Conservation (phyloP, 1,284 basidiomycete species). For the Heliocybe sulcata region DNA sequence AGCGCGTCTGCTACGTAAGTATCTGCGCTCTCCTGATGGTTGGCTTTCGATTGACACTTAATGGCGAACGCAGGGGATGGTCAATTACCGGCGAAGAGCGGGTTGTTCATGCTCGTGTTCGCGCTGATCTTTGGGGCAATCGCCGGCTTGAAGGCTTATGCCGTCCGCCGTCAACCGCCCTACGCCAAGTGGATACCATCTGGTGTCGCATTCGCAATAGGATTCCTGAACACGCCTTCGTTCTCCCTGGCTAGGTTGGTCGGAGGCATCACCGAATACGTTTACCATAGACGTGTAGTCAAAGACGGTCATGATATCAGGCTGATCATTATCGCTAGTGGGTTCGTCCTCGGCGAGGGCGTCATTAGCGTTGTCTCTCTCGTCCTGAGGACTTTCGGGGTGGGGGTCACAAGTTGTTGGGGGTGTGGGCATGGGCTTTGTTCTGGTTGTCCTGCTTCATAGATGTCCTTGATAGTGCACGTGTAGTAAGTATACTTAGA, state of each 20-base stretch:
- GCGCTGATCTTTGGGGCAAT: conserved; percentile 64
- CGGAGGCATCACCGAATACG: conserved; percentile 79
- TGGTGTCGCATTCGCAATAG: conserved; percentile 83
- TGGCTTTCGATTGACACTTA: conserved; percentile 3
- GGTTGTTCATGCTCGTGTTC: conserved; percentile 78
- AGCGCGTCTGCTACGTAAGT: conserved; percentile 79
- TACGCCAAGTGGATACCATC: conserved; percentile 79
- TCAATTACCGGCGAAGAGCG: conserved; percentile 70
- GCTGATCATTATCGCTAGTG: conserved; percentile 86
- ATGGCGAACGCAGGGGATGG: conserved; percentile 55
- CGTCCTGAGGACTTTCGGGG: conserved; percentile 65
- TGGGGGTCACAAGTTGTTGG: conserved; percentile 77
- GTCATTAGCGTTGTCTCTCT: conserved; percentile 82
- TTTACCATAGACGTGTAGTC: conserved; percentile 47
- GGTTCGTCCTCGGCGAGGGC: conserved; percentile 94
- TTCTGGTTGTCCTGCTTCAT: conserved; percentile 46
- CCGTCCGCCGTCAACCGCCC: conserved; percentile 33
- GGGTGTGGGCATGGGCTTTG: conserved; percentile 75
- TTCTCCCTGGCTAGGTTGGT: conserved; percentile 90
- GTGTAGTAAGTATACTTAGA: background rate
- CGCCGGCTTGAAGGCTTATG: conserved; percentile 63
- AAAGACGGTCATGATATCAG: conserved; percentile 48
- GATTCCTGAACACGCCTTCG: conserved; percentile 92
- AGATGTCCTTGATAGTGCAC: background rate
- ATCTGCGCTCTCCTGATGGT: background rate